Base-by-base conservation (phyloP, 2,329 filamentous ascomycete genomes). In the Penicillium freii region DNA sequence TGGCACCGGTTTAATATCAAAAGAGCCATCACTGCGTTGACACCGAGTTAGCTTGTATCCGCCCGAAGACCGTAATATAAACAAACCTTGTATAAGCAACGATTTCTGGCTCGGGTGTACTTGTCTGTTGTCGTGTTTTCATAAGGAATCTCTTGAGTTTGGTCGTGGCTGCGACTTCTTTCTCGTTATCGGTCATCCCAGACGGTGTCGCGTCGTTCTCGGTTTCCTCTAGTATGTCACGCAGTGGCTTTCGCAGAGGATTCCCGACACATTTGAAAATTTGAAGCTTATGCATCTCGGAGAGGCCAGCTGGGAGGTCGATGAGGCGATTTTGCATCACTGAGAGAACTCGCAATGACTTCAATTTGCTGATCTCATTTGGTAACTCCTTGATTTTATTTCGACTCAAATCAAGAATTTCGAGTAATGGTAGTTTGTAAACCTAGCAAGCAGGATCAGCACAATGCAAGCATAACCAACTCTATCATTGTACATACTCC, bases 191-290 rank as follows among this genome's bases (percentile, higher is more conserved):
- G 27, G 80, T 81, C 65, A 81, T 77, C 19, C 78, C 76, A 36
- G 79, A 78, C 13, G 75, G 62, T 74, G 82, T 83, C 31, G 87
- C 81, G 66, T 90, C 87, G 56, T 80, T 84, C 65, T 90, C 87
- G 60, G 85, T 84, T 11, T 84, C 77, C 64, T 87, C 85, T 27
- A 91, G 73, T 15, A 88, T 81, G 63, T 89, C 86, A 65, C 82
- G 85, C 17, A 90, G 88, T 4, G 92, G 92, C 66, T 93, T 93
- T 57, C 82, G 84, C 57, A 97, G 84, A 9, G 90, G 90, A 66
- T 97, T 97, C 45, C 91, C 91, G 57, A 93, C 89, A 36, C 97
- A 85, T 73, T 96, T 96, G 56, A 97, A 81, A 63, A 95, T 89
- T 71, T 93, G 90, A 58, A 97, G 78, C 54, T 91, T 94, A 56